phyloP scores from a whole-genome alignment of 2,329 filamentous ascomycete species.

The Trichoderma sp. region DNA sequence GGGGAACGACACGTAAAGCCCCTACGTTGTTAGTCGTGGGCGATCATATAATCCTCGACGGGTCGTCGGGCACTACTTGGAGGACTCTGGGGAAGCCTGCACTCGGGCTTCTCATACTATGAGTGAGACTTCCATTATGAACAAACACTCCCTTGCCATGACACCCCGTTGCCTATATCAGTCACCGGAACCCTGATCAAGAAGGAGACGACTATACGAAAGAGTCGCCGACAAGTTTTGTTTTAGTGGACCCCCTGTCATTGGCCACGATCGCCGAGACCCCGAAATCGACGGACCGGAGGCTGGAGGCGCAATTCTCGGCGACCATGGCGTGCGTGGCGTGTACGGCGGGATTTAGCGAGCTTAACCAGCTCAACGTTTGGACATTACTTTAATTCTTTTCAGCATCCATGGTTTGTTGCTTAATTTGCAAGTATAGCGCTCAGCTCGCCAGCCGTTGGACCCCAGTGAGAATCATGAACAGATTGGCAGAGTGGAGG shows the following conservation, averaged over 20 bases:
- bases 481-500: neutral
- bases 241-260: conserved; percentile 14
- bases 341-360: neutral
- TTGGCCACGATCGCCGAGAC: conserved; percentile 20
- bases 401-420: neutral
- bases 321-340: conserved; percentile 23
- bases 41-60: neutral
- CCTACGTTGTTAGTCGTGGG: neutral
- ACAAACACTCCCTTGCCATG: neutral
- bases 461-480: neutral
- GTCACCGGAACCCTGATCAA: neutral
- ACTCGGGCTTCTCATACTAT: neutral
- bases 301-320: conserved; percentile 20
- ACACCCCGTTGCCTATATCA: neutral
- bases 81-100: neutral
- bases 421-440: neutral
- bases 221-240: conserved; percentile 17
- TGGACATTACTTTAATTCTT: neutral
- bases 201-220: neutral
- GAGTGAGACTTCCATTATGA: neutral
- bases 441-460: neutral
- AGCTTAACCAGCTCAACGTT: neutral
- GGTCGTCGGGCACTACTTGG: conserved; percentile 4
- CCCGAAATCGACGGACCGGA: conserved; percentile 14
- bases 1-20: neutral